Base-by-base conservation (phyloP, 2,329 filamentous ascomycete species). In the Sporothrix variecibatus region DNA sequence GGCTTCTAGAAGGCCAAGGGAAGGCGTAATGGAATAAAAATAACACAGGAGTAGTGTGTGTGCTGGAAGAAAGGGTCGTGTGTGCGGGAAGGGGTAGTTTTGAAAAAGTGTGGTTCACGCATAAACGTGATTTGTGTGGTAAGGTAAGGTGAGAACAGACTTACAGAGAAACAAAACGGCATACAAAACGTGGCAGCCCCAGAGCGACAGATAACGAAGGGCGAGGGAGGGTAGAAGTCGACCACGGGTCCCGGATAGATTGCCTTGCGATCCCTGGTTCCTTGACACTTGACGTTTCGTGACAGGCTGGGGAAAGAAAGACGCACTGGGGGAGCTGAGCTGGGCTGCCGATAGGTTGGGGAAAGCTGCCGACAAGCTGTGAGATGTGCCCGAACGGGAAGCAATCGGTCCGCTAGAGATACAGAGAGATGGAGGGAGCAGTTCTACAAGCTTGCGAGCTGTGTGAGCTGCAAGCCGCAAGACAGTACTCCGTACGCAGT, bases 261-360 rank as follows among this genome's bases (percentile, higher is more conserved):
- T 72, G 68, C 53, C 67, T 64, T 74, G 64, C 58, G 68, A 76
- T 76, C 75, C 56, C 76, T 72, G 76, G 74, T 74, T 74, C 74
- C 73, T 72, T 64, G 62, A 77, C 74, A 73, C 76, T 77, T 67
- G 73, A 68, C 71, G 77, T 76, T 71, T 81, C 80, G 73, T 53
- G 71, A 40, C 26, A 69, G 20, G 23, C 28, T n/a, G 23, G 43
- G 67, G 31, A 64, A 23, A 46, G 34, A 40, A 40, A 58, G 26
- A 46, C 2, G 40, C 31, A 11, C 11, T 9, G 26, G 58, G 53
- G 40, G 15, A 49, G 43, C 43, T 43, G 26, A 51, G 71, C 60
- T 62, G 46, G n/a, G 51, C 26, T 46, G 38, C 34, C 34, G 49
- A 46, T n/a, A 72, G 46, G 51, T 28, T 31, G 26, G 71, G 56